phyloP scores from a whole-genome alignment of 768 basidiomycete species.

The Leucosporidium yakuticum region DNA sequence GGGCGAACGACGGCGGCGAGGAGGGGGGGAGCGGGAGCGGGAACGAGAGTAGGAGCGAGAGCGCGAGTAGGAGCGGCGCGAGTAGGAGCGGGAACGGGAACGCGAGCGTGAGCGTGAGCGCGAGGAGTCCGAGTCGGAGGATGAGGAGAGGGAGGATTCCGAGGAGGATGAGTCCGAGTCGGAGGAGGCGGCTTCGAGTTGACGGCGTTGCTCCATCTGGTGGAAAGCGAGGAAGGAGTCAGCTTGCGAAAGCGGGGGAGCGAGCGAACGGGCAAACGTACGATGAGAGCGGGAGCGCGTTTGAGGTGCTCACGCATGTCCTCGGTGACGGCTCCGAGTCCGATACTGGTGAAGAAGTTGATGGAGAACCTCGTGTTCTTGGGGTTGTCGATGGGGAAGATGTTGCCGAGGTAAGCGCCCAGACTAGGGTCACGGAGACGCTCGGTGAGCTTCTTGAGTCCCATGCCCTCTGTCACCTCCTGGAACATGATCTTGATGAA shows the following conservation, averaged over 20 bases:
- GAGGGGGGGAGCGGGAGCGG: constrained; percentile 12
- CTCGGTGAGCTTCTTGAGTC: constrained; percentile 75
- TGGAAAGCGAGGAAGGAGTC: not conserved
- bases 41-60: constrained; percentile 17
- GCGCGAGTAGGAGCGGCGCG: constrained; percentile 9
- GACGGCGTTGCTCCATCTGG: constrained; percentile 33
- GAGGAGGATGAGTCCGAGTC: constrained; percentile 35
- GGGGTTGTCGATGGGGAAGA: constrained; percentile 96
- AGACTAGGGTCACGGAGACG: constrained; percentile 85
- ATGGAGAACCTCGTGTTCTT: constrained; percentile 72
- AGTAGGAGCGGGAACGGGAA: not conserved
- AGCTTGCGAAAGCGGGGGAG: not conserved
- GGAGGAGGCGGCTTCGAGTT: constrained; percentile 31
- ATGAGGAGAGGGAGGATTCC: constrained; percentile 30
- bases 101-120: constrained; percentile 22
- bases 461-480: constrained; percentile 92
- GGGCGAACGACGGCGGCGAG: constrained; percentile 20
- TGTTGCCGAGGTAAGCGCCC: constrained; percentile 60
- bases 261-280: constrained; percentile 40
- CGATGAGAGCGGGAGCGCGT: constrained; percentile 87
- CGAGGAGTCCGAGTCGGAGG: constrained; percentile 38
- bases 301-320: constrained; percentile 95
- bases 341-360: constrained; percentile 87
- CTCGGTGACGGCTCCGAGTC: constrained; percentile 82
- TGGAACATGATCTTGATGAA: constrained; percentile 95